Conservation (phyloP, 306 rosid species). For the apple (Malus domestica) region DNA sequence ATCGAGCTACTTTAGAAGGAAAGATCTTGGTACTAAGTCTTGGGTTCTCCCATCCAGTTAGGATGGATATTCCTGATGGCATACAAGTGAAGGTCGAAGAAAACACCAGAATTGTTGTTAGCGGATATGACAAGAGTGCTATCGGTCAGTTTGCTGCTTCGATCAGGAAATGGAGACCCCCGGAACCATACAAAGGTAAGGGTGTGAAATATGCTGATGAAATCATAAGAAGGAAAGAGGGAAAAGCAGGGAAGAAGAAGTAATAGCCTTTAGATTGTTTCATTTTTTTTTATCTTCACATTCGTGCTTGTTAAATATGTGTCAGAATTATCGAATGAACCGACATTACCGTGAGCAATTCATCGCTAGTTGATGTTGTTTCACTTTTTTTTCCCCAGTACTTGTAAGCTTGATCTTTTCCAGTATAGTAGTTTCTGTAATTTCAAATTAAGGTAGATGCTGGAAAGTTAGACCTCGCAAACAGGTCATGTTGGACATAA, state of each 20-base stretch:
- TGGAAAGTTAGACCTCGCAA: too few relatives aligned
- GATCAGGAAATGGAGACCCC: conserved; percentile 89
- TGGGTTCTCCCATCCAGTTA: conserved; percentile 97
- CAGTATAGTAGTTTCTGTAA: too few relatives aligned
- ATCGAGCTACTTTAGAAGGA: conserved; percentile 85
- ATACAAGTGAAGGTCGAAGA: conserved; percentile 85
- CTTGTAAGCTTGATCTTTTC: background rate
- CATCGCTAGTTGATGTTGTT: background rate
- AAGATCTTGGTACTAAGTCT: conserved; percentile 72
- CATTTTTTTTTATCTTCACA: background rate
- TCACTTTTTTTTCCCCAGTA: background rate
- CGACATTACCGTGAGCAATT: conserved; percentile 6
- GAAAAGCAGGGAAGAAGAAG: conserved; percentile 93
- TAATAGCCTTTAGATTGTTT: conserved; percentile 5
- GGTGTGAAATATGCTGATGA: conserved; percentile 96
- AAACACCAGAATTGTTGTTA: conserved; percentile 68
- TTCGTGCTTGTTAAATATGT: conserved; percentile 11
- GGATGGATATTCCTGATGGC: conserved; percentile 70
- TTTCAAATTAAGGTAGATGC: too few relatives aligned
- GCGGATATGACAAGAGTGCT: conserved; percentile 79
- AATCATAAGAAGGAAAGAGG: conserved; percentile 82
- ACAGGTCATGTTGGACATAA: too few relatives aligned
- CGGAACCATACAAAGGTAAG: conserved; percentile 97
- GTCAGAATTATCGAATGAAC: conserved; percentile 2
- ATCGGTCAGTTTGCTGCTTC: conserved; percentile 95